phyloP scores from a whole-genome alignment of 2,329 filamentous ascomycete species.

The Colletotrichum nymphaeae region DNA sequence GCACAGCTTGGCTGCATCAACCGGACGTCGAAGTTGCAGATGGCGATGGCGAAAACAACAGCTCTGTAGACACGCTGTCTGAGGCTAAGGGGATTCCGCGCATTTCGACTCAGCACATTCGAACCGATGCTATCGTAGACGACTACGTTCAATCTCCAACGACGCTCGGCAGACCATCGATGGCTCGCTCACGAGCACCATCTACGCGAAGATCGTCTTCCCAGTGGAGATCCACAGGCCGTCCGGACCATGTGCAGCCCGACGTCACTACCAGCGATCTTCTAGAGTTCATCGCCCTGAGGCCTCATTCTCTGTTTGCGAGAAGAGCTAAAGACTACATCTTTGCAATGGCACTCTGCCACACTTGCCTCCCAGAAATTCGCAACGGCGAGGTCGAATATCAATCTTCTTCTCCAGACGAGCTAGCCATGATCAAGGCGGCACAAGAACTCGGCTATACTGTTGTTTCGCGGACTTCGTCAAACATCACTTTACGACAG shows the following conservation, averaged over 20 bases:
- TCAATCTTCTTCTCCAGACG: slow-evolving; percentile 91
- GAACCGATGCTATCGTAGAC: slow-evolving; percentile 9
- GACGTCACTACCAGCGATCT: slow-evolving; percentile 78
- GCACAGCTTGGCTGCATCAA: slow-evolving; percentile 89
- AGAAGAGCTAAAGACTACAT: slow-evolving; percentile 85
- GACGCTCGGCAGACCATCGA: slow-evolving; percentile 36
- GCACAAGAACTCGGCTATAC: slow-evolving; percentile 88
- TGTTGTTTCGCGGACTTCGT: slow-evolving; percentile 78
- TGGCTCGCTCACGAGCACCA: slow-evolving; percentile 40
- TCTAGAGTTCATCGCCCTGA: slow-evolving; percentile 79
- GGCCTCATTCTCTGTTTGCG: slow-evolving; percentile 82
- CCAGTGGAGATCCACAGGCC: slow-evolving; percentile 60
- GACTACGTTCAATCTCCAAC: slow-evolving; percentile 16
- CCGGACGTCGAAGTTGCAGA: slow-evolving; percentile 67
- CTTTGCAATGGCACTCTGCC: slow-evolving; percentile 86
- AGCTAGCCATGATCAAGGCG: slow-evolving; percentile 85
- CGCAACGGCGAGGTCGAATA: slow-evolving; percentile 80
- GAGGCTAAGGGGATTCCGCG: slow-evolving; percentile 3
- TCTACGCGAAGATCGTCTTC: slow-evolving; percentile 58
- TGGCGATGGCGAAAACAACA: not conserved
- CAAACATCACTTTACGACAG: slow-evolving; percentile 69
- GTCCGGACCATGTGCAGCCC: slow-evolving; percentile 62
- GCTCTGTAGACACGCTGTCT: slow-evolving; percentile 8
- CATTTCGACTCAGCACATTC: slow-evolving; percentile 13
- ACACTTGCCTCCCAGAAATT: slow-evolving; percentile 88